Percentiles rank a stretch among this genome's conserved stretches.
These are phyloP conservation scores for Petunia secreta DNA, from an alignment of 257 asterid species.

Conservation along the genomic window DNA sequence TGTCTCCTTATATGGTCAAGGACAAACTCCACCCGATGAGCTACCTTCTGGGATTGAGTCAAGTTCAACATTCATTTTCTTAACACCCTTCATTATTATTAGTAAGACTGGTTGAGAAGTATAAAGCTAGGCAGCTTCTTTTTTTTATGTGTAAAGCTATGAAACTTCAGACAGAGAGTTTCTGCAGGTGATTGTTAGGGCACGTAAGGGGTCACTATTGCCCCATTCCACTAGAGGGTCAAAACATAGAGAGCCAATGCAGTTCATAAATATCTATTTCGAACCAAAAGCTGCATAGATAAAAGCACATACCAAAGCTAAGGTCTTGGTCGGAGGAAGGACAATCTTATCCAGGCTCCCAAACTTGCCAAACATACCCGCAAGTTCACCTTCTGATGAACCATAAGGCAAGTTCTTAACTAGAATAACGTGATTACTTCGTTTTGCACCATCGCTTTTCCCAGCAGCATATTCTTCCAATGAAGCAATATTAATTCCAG, in stretches of 20 bases:
- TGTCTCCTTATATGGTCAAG: no score
- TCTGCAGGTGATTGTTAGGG: not conserved
- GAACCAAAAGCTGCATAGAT: conserved; percentile 19
- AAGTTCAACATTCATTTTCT: no score
- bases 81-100: no score
- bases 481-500: conserved; percentile 80
- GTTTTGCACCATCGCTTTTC: conserved; percentile 69
- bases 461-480: conserved; percentile 83
- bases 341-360: conserved; percentile 86
- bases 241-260: conserved; percentile 16
- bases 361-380: conserved; percentile 79
- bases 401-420: conserved; percentile 94
- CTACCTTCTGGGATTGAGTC: no score
- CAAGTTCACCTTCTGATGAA: conserved; percentile 81
- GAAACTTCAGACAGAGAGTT: not conserved
- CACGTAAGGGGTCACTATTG: not conserved
- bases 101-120: no score
- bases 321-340: conserved; percentile 82
- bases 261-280: conserved; percentile 15
- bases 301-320: conserved; percentile 74
- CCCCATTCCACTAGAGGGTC: not conserved
- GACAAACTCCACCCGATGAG: no score
- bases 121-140: no score
- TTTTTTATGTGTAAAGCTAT: no score
- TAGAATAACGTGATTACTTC: conserved; percentile 90